Conservation (phyloP, 2,329 filamentous ascomycete genomes). For the Xylaria sp. region DNA sequence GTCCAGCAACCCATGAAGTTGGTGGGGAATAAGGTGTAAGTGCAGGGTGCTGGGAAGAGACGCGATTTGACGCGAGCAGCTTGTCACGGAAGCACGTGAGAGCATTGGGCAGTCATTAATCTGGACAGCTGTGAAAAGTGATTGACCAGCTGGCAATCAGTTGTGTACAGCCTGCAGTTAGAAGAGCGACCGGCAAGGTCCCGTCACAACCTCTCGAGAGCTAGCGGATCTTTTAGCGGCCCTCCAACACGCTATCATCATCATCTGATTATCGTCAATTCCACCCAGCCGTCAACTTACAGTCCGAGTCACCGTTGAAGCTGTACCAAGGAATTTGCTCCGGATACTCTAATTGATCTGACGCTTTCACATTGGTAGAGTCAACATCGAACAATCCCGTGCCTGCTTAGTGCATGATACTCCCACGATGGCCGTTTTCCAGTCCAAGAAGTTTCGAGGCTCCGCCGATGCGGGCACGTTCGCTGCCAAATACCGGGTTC, state of each 20-base stretch:
- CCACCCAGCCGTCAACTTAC: neutral
- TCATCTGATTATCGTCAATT: neutral
- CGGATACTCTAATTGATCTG: neutral
- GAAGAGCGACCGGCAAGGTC: neutral
- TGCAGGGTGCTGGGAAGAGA: neutral
- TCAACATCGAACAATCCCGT: neutral
- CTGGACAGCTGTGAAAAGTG: neutral
- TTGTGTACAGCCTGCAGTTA: neutral
- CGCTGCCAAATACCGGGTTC: constrained; percentile 76
- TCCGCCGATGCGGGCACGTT: constrained; percentile 70
- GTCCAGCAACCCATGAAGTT: neutral
- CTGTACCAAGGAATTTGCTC: too few relatives aligned
- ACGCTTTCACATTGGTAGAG: neutral
- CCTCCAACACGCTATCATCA: neutral
- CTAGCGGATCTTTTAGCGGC: neutral
- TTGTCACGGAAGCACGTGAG: constrained; percentile 33
- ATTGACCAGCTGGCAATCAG: too few relatives aligned
- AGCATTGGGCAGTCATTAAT: neutral
- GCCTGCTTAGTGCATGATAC: neutral
- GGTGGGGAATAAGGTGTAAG: neutral
- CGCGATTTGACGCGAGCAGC: constrained; percentile 24
- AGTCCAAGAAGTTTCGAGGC: constrained; percentile 72
- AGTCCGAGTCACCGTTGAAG: too few relatives aligned
- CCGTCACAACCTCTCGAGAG: neutral
- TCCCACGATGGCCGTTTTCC: constrained; percentile 65